Evolutionary conservation across 306 rosid species (phyloP), one percentile per base, ranked within the genome.

Genomic region (Quercus gilva): DNA sequence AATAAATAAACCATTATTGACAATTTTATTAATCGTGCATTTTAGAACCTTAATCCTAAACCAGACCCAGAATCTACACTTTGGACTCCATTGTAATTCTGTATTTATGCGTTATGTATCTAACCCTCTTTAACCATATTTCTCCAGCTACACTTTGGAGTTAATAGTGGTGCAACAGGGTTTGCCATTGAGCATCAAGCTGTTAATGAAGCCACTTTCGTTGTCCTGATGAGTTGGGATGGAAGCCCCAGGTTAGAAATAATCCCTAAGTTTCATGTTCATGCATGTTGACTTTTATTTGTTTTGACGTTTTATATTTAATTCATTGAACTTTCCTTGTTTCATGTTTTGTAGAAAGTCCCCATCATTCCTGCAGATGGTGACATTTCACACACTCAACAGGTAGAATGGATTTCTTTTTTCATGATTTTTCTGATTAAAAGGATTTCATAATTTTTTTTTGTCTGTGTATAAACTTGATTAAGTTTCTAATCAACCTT

Each of bases 171-270:
- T 76, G 99, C 99, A 74, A 84, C 97, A 65, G 85, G 90, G 85
- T 91, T 93, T 80, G 99, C 98, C 18, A 65, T 95, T 55, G 99
- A 95, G 91, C 92, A 83, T n/a, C 99, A 89, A 87, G 99, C 98
- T 69, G 89, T 90, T 79, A 95, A 95, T 61, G 99, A 95, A 74
- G 98, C 99, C 61, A 91, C 98, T 55, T 93, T 69, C 96, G 99
- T 64, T 93, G 98, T 87, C 99, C 97, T 52, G 99, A 95, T 87
- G 98, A 95, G 83, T 64, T 91, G 94, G 98, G 98, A 82, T 93
- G 99, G 99, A 93, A 93, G 80, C 99, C 99, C 37, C 96, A 90
- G 98, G 98, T 92, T 41, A 23, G 78, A 15, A 3, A 45, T 29
- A 20, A 9, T 31, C 4, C 23, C 23, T 13, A 26, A 17, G 23